Base-by-base conservation (phyloP, 371 early-diverging fungal species). In the Mortierella sp. region DNA sequence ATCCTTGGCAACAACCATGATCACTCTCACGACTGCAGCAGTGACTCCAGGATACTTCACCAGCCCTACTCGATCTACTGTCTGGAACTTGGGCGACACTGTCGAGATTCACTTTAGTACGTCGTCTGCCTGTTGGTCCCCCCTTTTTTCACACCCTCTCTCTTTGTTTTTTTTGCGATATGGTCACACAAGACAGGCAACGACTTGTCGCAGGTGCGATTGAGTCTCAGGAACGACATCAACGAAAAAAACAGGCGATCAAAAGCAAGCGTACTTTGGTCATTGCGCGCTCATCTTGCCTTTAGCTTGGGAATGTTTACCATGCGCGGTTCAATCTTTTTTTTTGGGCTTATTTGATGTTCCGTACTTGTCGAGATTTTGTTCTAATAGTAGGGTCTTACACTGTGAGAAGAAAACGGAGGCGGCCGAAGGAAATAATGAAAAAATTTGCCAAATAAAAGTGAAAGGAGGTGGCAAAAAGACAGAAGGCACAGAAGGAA, bases 41-140 rank as follows among this genome's bases (percentile, higher is more conserved):
- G 19, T 45, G n/a, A n/a, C 4, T 19, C 50, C 26, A 0, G 74
- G 50, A 13, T 63, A 58, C 72, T 77, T 81, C 45, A 42, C 9
- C n/a, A 63, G 54, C 65, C 82, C 82, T 28, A 44, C 74, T 1
- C 16, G 38, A 63, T 81, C 75, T 28, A 77, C 82, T 3, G 74
- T 50, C 19, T 81, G 82, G 82, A 48, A 57, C 19, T 75, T 81
- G 34, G 82, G 82, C 28, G 78, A 77, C 21, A 77, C 82, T 31
- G 77, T 77, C 60, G 71, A 74, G 26, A 77, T 81, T 45, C 77
- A 54, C 28, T 73, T 81, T 65, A 68, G 75, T 75, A 75, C 60
- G 82, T 80, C 73, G 24, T 72, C 48, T 28, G 3, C 19, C n/a
- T n/a, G n/a, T n/a, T n/a, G n/a, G n/a, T 24, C 13, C 48, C 8